Evolutionary conservation across 345 rosid genomes (phyloP).

Genomic region (Geranium brycei): DNA sequence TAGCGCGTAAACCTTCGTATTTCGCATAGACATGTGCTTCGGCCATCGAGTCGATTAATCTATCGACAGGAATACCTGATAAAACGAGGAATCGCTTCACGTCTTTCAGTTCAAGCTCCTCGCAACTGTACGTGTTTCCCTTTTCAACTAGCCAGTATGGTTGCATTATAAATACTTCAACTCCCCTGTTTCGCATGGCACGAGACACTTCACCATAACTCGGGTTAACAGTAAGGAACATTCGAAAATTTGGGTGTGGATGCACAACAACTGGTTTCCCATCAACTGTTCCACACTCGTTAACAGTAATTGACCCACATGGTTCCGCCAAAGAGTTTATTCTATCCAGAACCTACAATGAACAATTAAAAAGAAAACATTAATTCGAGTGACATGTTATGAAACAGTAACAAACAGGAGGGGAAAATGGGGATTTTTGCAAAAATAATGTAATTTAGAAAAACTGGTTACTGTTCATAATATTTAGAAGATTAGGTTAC

Average conservation of each 20-base stretch:
- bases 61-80: conserved; percentile 55
- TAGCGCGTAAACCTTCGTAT: conserved; percentile 34
- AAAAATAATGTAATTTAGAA: not conserved
- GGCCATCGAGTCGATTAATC: conserved; percentile 69
- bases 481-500: too few relatives aligned
- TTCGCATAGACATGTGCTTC: conserved; percentile 68
- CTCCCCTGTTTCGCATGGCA: conserved; percentile 98
- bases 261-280: conserved; percentile 67
- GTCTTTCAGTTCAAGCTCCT: conserved; percentile 47
- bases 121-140: conserved; percentile 20
- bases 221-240: conserved; percentile 85
- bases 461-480: too few relatives aligned
- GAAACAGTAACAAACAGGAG: conserved; percentile 1
- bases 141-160: conserved; percentile 69
- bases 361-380: conserved; percentile 4
- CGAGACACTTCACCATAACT: conserved; percentile 82
- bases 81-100: conserved; percentile 54
- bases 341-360: conserved; percentile 77
- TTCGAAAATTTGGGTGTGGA: conserved; percentile 76
- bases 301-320: conserved; percentile 72
- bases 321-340: conserved; percentile 93
- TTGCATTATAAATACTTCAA: conserved; percentile 84
- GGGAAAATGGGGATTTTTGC: not conserved
- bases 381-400: not conserved
- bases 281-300: conserved; percentile 77